Percentiles rank a stretch among this genome's conserved stretches.
Conservation (phyloP, 139 green algal species). For the Dunaliella primolecta region DNA sequence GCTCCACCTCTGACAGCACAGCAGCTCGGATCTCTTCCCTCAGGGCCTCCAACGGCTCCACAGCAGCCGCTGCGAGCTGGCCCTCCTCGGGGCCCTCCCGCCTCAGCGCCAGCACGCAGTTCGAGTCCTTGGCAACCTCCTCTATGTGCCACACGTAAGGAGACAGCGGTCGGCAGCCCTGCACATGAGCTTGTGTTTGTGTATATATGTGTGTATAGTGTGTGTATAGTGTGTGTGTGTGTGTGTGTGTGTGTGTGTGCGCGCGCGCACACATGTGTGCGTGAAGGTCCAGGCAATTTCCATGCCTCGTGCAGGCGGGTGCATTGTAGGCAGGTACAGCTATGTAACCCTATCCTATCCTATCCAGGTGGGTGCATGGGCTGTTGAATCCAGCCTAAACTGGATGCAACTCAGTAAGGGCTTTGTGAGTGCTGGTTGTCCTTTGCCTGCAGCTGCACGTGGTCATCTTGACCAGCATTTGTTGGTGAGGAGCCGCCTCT, state of each 20-base stretch:
- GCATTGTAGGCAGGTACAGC: too few relatives aligned
- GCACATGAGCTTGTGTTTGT: background rate
- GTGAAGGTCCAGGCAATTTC: too few relatives aligned
- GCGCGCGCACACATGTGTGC: background rate
- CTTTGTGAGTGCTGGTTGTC: too few relatives aligned
- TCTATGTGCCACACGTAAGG: slow-evolving; percentile 26
- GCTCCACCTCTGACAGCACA: background rate
- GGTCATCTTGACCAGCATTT: too few relatives aligned
- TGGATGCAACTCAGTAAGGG: too few relatives aligned
- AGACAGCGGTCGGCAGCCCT: slow-evolving; percentile 44
- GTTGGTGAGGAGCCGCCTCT: too few relatives aligned
- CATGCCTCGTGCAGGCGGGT: too few relatives aligned
- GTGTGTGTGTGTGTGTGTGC: background rate
- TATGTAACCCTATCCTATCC: too few relatives aligned
- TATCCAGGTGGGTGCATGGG: too few relatives aligned
- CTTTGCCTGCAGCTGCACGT: too few relatives aligned
- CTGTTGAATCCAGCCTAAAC: too few relatives aligned
- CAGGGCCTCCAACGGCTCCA: slow-evolving; percentile 37
- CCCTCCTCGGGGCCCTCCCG: background rate
- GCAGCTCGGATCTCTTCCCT: slow-evolving; percentile 27
- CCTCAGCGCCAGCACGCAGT: slow-evolving; percentile 5
- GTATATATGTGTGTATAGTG: background rate
- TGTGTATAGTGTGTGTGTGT: background rate
- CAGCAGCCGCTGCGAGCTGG: background rate
- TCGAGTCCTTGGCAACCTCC: slow-evolving; percentile 3